Evolutionary conservation across 176 grass and related monocot species (phyloP), one percentile per base, ranked within the genome.

Genomic region (Aechmea fasciata): DNA sequence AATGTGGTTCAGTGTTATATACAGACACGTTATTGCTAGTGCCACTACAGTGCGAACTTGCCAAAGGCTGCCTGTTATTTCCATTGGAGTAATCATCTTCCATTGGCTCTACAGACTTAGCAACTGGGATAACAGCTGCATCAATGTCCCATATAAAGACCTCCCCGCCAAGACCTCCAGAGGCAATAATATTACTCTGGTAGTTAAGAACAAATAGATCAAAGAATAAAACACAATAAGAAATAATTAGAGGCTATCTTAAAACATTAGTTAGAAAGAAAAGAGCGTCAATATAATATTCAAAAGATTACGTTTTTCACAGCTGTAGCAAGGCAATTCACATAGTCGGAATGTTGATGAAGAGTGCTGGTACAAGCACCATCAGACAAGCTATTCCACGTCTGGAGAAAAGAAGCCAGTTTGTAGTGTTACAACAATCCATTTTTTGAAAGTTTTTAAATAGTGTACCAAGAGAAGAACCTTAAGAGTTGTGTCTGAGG

Each of bases 141-240:
- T 97, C 94, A 77, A 97, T 79, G 75, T 97, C 89, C 94, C 94
- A 97, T 79, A 97, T 87, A 62, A 90, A 97, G 69, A 93, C 94
- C 83, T 99, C 94, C 52, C 89, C 94, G 68, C 89, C 84, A 82
- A 99, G 86, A 49, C 90, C 90, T 70, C 80, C 94, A 70, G 94
- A 99, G 71, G 90, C 90, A 73, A 93, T 80, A 71, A 90, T 90
- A 82, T 99, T 93, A 71, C 76, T 90, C 89, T 99, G 80, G 69
- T 65, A 77, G 54, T 26, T 11, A 64, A 67, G 52, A 74, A 25
- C 71, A 52, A 71, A 48, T 47, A 26, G 70, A 17, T 75, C 83
- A 69, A 89, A 66, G 11, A 10, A 19, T 68, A 51, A 69, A 64
- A 74, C 68, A 75, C 15, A 13, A 41, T 67, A 61, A 61, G n/a